Evolutionary conservation across 768 basidiomycete genomes (phyloP).

Genomic region (Lentinus tigrinus): DNA sequence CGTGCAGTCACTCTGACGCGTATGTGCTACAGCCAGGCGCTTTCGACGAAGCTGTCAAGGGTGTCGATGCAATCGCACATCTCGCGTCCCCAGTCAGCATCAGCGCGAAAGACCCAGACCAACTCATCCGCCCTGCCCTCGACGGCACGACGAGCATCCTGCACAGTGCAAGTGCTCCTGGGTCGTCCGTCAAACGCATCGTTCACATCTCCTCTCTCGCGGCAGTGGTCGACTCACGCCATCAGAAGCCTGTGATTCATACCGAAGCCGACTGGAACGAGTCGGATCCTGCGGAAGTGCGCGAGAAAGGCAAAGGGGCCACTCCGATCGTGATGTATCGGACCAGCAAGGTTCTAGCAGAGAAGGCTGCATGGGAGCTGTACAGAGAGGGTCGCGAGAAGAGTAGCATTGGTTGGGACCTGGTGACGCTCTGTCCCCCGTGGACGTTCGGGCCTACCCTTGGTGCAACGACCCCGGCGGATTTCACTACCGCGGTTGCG

Average conservation of each 20-base stretch:
- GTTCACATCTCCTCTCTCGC: conserved; percentile 68
- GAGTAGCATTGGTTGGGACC: conserved; percentile 29
- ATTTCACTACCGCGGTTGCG: conserved; percentile 41
- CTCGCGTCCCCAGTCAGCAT: conserved; percentile 20
- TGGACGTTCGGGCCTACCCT: conserved; percentile 25
- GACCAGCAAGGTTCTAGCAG: conserved; percentile 67
- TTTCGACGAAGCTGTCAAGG: conserved; percentile 25
- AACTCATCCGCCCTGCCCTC: conserved; percentile 44
- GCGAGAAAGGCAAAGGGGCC: conserved; percentile 28
- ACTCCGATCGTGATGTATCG: conserved; percentile 44
- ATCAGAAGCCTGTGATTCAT: conserved; percentile 22
- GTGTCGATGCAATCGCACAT: conserved; percentile 24
- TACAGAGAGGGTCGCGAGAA: conserved; percentile 18
- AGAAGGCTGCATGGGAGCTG: conserved; percentile 32
- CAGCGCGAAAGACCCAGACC: conserved; percentile 17
- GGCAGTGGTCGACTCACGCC: conserved; percentile 25
- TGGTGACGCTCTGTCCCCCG: conserved; percentile 38
- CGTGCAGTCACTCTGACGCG: neutral
- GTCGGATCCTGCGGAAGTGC: conserved; percentile 27
- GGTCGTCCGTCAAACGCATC: conserved; percentile 55
- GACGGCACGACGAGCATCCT: conserved; percentile 41
- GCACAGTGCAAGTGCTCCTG: conserved; percentile 31
- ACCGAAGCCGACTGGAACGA: conserved; percentile 50
- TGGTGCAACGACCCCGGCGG: conserved; percentile 15
- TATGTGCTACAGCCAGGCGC: conserved; percentile 11